Base-by-base conservation (phyloP, 1,139 yeast genomes). In the Keqinozyma sinolaborantium region DNA sequence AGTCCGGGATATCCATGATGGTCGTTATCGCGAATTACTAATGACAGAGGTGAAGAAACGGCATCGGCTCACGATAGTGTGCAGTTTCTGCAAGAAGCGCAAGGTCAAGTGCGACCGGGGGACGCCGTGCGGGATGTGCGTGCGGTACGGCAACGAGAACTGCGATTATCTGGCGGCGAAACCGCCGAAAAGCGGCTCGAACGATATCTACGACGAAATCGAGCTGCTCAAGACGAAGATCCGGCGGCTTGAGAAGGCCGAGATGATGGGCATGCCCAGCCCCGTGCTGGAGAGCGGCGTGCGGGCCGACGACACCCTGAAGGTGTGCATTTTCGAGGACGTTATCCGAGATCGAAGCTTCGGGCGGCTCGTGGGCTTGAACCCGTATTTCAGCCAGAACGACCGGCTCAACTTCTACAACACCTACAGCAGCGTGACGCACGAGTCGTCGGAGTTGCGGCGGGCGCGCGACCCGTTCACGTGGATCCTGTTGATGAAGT, bases 31-130 rank as follows among this genome's bases (percentile, higher is more conserved):
- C 11, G 16, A 16, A 15, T 13, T 16, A 18, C 18, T 10, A 16
- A 13, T 15, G 13, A 32, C 24, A 34, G 23, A 23, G 9, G 23
- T 33, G 18, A 47, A 42, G 40, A 56, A 53, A 37, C 45, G 72
- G 27, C 48, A 54, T 32, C 51, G 70, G 36, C 44, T 41, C 30
- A 53, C 62, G 16, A 50, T 54, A 29, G 71, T 63, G 21, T 66
- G 73, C 44, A 58, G 53, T 25, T 64, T 64, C 41, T 66, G 72
- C 42, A 58, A 59, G 31, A 50, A 48, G 35, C 40, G 73, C 20
- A 67, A 67, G 42, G 66, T 65, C 35, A 61, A 56, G 32, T 66
- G 73, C 48, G 69, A 65, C 40, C 51, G 60, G 28, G 66, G 58
- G 3, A 51, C 46, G 26, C 73, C 73, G 9, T 67, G 73, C 35